Conservation (phyloP, 1,139 yeast genomes). For the Maudiozyma humilis region DNA sequence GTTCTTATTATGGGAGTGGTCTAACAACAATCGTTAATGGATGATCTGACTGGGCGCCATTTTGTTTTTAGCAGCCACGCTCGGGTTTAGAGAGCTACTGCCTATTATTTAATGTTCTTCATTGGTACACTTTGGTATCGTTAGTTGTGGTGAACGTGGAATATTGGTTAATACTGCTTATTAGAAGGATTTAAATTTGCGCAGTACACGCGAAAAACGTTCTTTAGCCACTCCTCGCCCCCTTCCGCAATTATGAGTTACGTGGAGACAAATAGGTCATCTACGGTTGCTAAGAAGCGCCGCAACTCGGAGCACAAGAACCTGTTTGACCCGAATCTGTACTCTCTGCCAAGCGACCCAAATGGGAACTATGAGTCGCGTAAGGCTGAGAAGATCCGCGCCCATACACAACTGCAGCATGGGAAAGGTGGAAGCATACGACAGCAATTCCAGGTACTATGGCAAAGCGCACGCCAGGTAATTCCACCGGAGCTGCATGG, state of each 20-base stretch:
- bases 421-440: background rate
- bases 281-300: slow-evolving; percentile 21
- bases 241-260: slow-evolving; percentile 18
- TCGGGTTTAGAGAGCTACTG: too few species aligned
- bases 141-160: too few species aligned
- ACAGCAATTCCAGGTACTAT: background rate
- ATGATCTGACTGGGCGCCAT: too few species aligned
- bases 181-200: too few species aligned
- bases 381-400: slow-evolving; percentile 2
- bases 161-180: too few species aligned
- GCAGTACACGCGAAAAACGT: too few species aligned
- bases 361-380: slow-evolving; percentile 16
- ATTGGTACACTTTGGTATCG: too few species aligned
- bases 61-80: too few species aligned
- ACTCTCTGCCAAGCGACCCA: slow-evolving; percentile 13
- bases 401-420: background rate
- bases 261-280: slow-evolving; percentile 18
- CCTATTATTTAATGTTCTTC: too few species aligned
- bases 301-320: slow-evolving; percentile 22
- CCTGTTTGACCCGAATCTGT: slow-evolving; percentile 20
- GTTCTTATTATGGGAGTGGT: background rate
- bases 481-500: background rate
- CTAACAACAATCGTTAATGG: background rate
- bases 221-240: too few species aligned
- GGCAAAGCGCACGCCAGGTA: slow-evolving; percentile 2